Evolutionary conservation across 352 stramenopile genomes (phyloP).

Genomic region (Pseudoperonospora humuli): DNA sequence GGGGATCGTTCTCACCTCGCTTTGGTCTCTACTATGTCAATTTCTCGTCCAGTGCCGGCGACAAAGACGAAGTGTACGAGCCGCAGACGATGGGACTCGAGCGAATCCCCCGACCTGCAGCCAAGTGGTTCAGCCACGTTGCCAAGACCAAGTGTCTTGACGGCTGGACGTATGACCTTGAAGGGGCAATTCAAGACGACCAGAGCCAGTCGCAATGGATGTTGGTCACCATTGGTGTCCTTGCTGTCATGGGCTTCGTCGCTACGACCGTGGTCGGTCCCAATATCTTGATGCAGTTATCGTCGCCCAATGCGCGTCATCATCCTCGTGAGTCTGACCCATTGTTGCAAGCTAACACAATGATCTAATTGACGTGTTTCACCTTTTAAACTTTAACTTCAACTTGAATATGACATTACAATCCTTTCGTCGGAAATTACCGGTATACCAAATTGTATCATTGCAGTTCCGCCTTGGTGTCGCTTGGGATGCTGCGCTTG

Average conservation of each 20-base stretch:
- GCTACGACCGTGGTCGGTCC: constrained; percentile 15
- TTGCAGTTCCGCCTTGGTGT: background rate
- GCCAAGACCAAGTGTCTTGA: constrained; percentile 52
- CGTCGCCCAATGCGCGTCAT: constrained; percentile 8
- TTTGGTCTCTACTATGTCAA: constrained; percentile 68
- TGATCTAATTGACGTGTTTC: constrained; percentile 19
- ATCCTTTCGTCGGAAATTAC: background rate
- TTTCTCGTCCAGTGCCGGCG: constrained; percentile 29
- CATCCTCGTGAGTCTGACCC: constrained; percentile 20
- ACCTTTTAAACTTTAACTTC: constrained; percentile 1
- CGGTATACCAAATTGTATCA: background rate
- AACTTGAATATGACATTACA: background rate
- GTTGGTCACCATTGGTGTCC: constrained; percentile 8
- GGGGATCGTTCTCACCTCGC: constrained; percentile 63
- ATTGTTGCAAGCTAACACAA: constrained; percentile 15
- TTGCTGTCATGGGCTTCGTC: constrained; percentile 5
- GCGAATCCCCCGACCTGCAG: constrained; percentile 36
- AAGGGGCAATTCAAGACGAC: constrained; percentile 13
- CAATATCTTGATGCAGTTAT: constrained; percentile 22
- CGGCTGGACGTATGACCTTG: constrained; percentile 6
- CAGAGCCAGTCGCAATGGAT: constrained; percentile 16
- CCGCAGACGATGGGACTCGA: constrained; percentile 20
- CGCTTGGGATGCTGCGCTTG: too few species aligned
- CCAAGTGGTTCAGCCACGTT: constrained; percentile 42
- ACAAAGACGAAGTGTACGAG: constrained; percentile 25